Evolutionary conservation across 352 stramenopile species (phyloP).

Genomic region (Globisporangium paddicum): DNA sequence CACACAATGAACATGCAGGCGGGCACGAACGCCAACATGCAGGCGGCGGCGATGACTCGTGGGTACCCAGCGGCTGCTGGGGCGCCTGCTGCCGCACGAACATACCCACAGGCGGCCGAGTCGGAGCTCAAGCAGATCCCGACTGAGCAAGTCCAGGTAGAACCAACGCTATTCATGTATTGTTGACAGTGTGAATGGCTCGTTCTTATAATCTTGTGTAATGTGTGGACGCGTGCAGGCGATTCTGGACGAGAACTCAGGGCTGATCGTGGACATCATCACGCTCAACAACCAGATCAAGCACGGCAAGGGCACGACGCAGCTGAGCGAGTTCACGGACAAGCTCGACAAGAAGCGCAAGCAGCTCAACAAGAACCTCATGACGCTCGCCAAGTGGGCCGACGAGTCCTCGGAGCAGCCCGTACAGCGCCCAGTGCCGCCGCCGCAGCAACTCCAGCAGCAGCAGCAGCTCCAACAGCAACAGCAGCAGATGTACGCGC

Average conservation of each 20-base stretch:
- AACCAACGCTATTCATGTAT: not conserved
- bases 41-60: slow-evolving; percentile 26
- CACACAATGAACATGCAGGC: slow-evolving; percentile 8
- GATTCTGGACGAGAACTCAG: slow-evolving; percentile 86
- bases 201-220: not conserved
- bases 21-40: slow-evolving; percentile 12
- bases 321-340: slow-evolving; percentile 75
- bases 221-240: slow-evolving; percentile 25
- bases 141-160: slow-evolving; percentile 82
- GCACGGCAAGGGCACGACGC: slow-evolving; percentile 67
- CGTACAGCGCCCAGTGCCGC: slow-evolving; percentile 23
- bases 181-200: not conserved
- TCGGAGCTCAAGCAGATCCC: slow-evolving; percentile 60
- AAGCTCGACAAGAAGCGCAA: slow-evolving; percentile 89
- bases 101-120: slow-evolving; percentile 27
- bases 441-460: slow-evolving; percentile 23
- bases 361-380: slow-evolving; percentile 88
- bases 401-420: slow-evolving; percentile 78
- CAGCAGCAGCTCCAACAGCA: slow-evolving; percentile 16
- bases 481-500: slow-evolving; percentile 13
- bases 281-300: slow-evolving; percentile 87
- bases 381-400: slow-evolving; percentile 86
- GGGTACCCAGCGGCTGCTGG: slow-evolving; percentile 2
- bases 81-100: slow-evolving; percentile 5
- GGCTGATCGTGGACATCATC: slow-evolving; percentile 86